phyloP scores from a whole-genome alignment of 179 eudicot genomes.

The Spergularia azorica region DNA sequence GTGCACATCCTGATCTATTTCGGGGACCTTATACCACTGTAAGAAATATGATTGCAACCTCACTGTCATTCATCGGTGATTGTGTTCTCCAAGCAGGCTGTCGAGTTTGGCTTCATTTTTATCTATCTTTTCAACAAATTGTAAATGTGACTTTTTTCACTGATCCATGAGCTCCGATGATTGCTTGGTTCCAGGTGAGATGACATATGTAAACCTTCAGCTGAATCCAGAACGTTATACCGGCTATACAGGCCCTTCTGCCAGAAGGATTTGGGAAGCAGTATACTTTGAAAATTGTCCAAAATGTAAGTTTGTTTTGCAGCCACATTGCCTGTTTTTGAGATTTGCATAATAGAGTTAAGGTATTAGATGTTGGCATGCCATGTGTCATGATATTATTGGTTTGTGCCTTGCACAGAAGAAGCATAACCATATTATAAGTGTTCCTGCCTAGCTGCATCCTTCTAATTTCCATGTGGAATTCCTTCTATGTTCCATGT shows the following conservation, averaged over 20 bases:
- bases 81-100: not conserved
- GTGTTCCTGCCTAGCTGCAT: too few species aligned
- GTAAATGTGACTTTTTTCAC: not conserved
- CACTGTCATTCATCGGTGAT: not conserved
- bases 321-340: not conserved
- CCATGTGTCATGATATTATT: not conserved
- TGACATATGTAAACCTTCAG: constrained; percentile 93
- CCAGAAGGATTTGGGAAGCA: constrained; percentile 97
- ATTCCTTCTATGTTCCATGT: too few species aligned
- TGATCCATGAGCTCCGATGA: not conserved
- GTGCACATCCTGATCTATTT: too few species aligned
- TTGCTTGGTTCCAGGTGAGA: constrained; percentile 65
- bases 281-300: constrained; percentile 92
- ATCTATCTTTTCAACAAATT: constrained; percentile 8
- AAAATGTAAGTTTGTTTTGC: constrained; percentile 54
- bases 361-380: not conserved
- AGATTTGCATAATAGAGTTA: not conserved
- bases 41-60: not conserved
- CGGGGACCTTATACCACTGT: not conserved
- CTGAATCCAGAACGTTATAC: constrained; percentile 89
- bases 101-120: not conserved
- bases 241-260: constrained; percentile 88
- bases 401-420: not conserved
- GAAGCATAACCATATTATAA: not conserved
- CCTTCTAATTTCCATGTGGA: too few species aligned